Evolutionary conservation across 2,329 filamentous ascomycete species (phyloP), one percentile per base, ranked within the genome.

Genomic region (Biscogniauxia marginata): DNA sequence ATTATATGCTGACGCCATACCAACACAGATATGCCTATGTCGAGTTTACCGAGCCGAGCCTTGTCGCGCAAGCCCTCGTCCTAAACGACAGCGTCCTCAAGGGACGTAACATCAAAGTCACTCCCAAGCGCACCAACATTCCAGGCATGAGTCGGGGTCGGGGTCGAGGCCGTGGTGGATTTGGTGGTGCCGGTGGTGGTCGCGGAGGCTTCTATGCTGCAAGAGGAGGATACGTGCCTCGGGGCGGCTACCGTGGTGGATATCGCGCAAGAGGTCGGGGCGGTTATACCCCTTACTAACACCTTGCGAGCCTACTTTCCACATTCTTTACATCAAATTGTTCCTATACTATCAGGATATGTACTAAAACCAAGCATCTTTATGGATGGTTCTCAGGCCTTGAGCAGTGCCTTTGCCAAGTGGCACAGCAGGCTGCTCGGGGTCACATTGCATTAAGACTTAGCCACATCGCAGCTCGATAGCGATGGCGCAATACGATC

Each of bases 71-170:
- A 74, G 95, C 95, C 22, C 83, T 99, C 59, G 92, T 98, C 44
- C 81, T 99, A 56, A 98, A 99, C 74, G 95, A 99, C 77, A 97
- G 92, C 74, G 83, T 96, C 56, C 96, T 99, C 78, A 92, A 95
- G 69, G 93, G 91, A 61, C 86, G 95, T 69, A 96, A 95, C 74
- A 85, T 99, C 73, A 99, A 99, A 85, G 95, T 98, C 71, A 78
- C 78, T 7, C 93, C 95, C 30, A 99, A 99, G 80, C 89, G 95
- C 60, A 99, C 95, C 66, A 99, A 99, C 72, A 80, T 99, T 52
- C 95, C 95, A 1, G 95, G 95, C 58, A 93, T 99, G 91, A 89
- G 84, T 65, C 86, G 93, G 62, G 91, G 92, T 23, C 81, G 90
- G 51, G 86, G 79, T 55, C 78, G 79, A 54, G 79, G 83, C 7